Evolutionary conservation across 208 protist species (phyloP), one percentile per base, ranked within the genome.

Genomic region (Leishmania martiniquensis): DNA sequence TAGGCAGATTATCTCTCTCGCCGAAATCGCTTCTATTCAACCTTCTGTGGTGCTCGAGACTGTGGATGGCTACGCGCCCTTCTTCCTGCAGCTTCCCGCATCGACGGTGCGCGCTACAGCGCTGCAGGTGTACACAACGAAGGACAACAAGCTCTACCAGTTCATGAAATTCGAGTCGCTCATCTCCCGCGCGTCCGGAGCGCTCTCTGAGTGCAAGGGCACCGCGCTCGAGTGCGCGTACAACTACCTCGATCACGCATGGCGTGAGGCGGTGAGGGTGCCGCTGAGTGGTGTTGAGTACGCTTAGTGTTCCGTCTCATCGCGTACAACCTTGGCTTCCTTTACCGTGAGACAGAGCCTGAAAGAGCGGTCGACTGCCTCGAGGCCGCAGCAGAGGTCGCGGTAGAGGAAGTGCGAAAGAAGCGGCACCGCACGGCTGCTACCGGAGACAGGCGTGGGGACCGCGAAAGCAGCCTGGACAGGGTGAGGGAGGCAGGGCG

Each of bases 211-310:
- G 76, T 93, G 29, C 91, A 92, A 75, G 89, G 22, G 89, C 47
- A 84, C 78, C 22, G 68, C 89, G 25, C 79, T 97, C 71, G 85
- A 95, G 29, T 86, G 82, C 60, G 88, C 87, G 37, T 97, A 92
- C 84, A 95, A 94, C 81, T 96, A 93, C 74, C 66, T 97, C 49
- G 94, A 97, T 67, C 94, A 96, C 77, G 89, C 87, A 20, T 97
- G 94, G 92, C 84, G 92, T 42, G 91, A 91, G 17, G 37, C 81
- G 5, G 85, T 89, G 20, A 75, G 59, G 34, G 90, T 97, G 47
- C 91, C 89, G 47, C 60, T 94, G 29, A 83, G 86, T n/a, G 87
- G 82, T 66, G 89, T 93, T 17, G 80, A 87, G 47, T 95, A 96
- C 68, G 86, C 77, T 39, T 87, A 82, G 42, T n/a, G 55, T 34